Conservation (phyloP, 257 asterid genomes). For the Rhazya stricta region DNA sequence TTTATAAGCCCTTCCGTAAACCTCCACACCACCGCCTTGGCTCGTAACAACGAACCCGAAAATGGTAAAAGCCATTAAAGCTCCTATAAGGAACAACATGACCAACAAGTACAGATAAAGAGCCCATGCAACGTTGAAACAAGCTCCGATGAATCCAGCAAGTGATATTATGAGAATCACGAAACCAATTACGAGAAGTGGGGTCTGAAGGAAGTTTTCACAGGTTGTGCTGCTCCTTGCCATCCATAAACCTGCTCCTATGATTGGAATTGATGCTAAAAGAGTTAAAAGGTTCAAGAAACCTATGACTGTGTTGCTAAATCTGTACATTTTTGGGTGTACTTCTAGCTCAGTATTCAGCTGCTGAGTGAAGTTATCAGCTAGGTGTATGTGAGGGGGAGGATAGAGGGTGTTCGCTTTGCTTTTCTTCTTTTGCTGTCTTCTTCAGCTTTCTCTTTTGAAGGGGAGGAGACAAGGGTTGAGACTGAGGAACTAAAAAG, state of each 20-base stretch:
- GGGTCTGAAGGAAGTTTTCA: constrained; percentile 83
- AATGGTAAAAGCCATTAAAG: constrained; percentile 59
- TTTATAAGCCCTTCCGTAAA: constrained; percentile 56
- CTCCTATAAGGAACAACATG: constrained; percentile 69
- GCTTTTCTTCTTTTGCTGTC: constrained; percentile 9
- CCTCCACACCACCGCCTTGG: constrained; percentile 56
- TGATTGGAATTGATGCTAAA: constrained; percentile 84
- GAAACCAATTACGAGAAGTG: constrained; percentile 73
- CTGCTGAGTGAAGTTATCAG: not conserved
- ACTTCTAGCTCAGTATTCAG: not conserved
- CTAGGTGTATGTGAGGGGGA: constrained; percentile 1
- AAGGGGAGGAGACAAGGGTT: constrained; percentile 3
- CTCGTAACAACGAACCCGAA: constrained; percentile 85
- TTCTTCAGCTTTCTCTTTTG: constrained; percentile 16
- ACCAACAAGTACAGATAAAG: constrained; percentile 71
- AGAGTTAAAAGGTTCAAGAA: constrained; percentile 86
- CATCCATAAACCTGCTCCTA: constrained; percentile 97
- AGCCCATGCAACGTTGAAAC: constrained; percentile 91
- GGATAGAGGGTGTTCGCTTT: not conserved
- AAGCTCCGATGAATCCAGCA: constrained; percentile 91
- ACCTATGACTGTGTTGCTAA: constrained; percentile 90
- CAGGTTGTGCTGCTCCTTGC: constrained; percentile 78
- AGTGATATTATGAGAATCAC: constrained; percentile 63
- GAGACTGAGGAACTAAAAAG: not conserved
- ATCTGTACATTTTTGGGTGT: constrained; percentile 44